Percentiles rank a stretch among this genome's conserved stretches.
Conservation (phyloP, 2,329 filamentous ascomycete genomes). For the Fusarium subtropicale region DNA sequence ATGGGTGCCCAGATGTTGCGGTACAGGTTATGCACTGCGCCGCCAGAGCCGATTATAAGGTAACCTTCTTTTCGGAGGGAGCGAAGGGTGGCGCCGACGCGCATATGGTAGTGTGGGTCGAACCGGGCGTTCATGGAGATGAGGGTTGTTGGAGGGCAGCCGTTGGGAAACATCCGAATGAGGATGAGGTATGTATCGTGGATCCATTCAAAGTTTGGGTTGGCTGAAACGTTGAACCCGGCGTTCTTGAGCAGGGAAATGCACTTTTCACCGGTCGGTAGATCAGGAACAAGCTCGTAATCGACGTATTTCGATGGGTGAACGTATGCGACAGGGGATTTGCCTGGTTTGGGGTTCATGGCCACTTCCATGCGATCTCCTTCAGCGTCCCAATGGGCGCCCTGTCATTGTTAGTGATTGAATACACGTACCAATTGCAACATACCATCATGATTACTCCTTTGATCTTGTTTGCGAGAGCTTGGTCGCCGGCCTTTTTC, state of each 20-base stretch:
- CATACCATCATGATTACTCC: conserved; percentile 41
- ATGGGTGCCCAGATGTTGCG: conserved; percentile 75
- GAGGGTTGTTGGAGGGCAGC: conserved; percentile 72
- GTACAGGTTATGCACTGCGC: conserved; percentile 77
- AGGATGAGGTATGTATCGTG: conserved; percentile 77
- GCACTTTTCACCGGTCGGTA: conserved; percentile 62
- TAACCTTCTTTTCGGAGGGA: conserved; percentile 24
- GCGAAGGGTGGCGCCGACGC: conserved; percentile 33
- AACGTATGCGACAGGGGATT: conserved; percentile 74
- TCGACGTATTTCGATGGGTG: conserved; percentile 72
- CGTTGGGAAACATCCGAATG: conserved; percentile 74
- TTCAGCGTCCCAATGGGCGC: conserved; percentile 72
- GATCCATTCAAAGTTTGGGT: conserved; percentile 75
- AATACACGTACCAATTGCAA: rapidly evolving
- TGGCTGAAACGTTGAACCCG: conserved; percentile 65
- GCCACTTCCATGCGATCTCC: conserved; percentile 69
- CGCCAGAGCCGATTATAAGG: conserved; percentile 69
- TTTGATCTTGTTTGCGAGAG: conserved; percentile 36
- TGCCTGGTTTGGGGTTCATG: conserved; percentile 68
- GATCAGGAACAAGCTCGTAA: conserved; percentile 71
- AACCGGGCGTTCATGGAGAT: conserved; percentile 44
- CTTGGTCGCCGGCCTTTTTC: conserved; percentile 42
- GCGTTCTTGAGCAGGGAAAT: conserved; percentile 60
- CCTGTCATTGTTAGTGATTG: background rate
- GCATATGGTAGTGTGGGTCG: conserved; percentile 44